A percentile compares a stretch with the other conserved stretches of the same genome.
phyloP scores from a whole-genome alignment of 805 yeast genomes.

The Candida tammaniensis region DNA sequence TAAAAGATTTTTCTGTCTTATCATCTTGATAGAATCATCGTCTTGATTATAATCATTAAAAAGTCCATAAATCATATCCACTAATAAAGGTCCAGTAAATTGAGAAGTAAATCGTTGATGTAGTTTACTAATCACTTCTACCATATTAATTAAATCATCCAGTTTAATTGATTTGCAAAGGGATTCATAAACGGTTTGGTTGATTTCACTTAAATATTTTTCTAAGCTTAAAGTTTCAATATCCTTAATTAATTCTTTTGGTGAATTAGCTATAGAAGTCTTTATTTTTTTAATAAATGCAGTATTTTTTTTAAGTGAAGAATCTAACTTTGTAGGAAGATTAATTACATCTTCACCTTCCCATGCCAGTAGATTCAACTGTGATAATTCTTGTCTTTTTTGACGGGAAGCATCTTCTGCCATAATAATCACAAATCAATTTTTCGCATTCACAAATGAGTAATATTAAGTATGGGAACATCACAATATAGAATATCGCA shows the following conservation, averaged over 20 bases:
- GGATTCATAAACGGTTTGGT: conserved; percentile 62
- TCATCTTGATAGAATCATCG: conserved; percentile 39
- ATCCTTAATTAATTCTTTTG: conserved; percentile 52
- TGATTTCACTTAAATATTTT: conserved; percentile 71
- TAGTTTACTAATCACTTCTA: conserved; percentile 65
- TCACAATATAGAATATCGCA: no score
- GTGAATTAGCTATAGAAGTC: conserved; percentile 52
- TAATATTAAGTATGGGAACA: no score
- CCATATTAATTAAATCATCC: conserved; percentile 60
- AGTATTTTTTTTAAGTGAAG: conserved; percentile 79
- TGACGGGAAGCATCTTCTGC: no score
- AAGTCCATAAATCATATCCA: conserved; percentile 32
- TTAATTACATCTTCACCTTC: conserved; percentile 33
- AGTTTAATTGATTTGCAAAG: conserved; percentile 48
- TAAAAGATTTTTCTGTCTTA: conserved; percentile 45
- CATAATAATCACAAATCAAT: no score
- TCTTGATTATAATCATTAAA: conserved; percentile 35
- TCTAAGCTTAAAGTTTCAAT: conserved; percentile 61
- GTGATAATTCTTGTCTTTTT: conserved; percentile 10
- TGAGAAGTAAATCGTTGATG: conserved; percentile 67
- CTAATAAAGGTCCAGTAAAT: conserved; percentile 51
- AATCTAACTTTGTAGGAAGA: conserved; percentile 47
- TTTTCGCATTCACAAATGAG: no score
- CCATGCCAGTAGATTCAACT: conserved; percentile 54
- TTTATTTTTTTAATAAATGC: conserved; percentile 73